Evolutionary conservation across 2,329 filamentous ascomycete genomes (phyloP), one percentile per base, ranked within the genome.

Genomic region (Juglanconis sp.): DNA sequence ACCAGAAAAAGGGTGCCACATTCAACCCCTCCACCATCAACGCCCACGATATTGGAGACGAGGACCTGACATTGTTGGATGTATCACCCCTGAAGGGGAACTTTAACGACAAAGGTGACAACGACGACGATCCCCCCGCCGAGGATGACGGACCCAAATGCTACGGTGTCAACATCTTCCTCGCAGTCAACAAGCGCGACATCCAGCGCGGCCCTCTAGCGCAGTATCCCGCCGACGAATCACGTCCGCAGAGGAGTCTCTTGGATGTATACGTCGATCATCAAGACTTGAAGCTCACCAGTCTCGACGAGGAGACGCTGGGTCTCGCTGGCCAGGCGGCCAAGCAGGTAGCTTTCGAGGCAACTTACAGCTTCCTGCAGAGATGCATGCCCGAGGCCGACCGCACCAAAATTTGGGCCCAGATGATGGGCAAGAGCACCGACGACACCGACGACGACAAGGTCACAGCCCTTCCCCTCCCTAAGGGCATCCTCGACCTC

Each of bases 281-380:
- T 5, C 56, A 47, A 10, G 38, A 49, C 3, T n/a, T 32, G 3
- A 59, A 42, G 30, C 48, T 59, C 11, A 49, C 52, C 42, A 38
- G 46, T 9, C n/a, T 62, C 6, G 56, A 62, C 15, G 42, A 7
- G n/a, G 17, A 50, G 6, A 56, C 53, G 13, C 40, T 62, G 47
- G 15, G 40, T 6, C 40, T 53, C 42, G 60, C 56, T 15, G 56
- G 56, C 5, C 52, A 15, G 13, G 36, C 42, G 4, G 60, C 58
- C 15, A 62, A 55, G 52, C 60, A 62, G 38, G 42, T 62, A 1
- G 60, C 46, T 4, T 15, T 59, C 24, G 56, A 62, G 32, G 60
- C 56, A 5, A 56, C 60, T 2, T 53, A 56, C 15, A 52, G 5
- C 0, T 62, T 62, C 11, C 31, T 59, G 13, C 52, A 62, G 32